Percentiles rank a stretch among this genome's conserved stretches.
Evolutionary conservation across 2,329 filamentous ascomycete genomes (phyloP).

Genomic region (Colletotrichum viniferum): DNA sequence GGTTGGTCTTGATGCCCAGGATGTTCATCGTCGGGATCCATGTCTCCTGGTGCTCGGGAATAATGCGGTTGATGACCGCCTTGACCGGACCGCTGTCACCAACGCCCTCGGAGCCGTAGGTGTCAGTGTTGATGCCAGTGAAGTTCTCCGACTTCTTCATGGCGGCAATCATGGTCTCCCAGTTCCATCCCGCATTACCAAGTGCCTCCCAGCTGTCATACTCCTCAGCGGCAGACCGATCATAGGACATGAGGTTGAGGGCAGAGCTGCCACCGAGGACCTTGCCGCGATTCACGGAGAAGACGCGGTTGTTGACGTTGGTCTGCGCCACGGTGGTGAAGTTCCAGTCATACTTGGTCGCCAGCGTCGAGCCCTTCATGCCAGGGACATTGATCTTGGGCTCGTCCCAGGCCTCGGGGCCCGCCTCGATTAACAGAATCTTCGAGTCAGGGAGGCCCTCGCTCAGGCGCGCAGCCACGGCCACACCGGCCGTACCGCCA

Average conservation of each 20-base stretch:
- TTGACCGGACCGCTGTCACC: constrained; percentile 28
- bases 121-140: constrained; percentile 24
- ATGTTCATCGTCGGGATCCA: constrained; percentile 50
- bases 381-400: constrained; percentile 31
- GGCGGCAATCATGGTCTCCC: constrained; percentile 36
- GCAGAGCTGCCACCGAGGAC: constrained; percentile 50
- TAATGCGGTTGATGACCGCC: constrained; percentile 41
- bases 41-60: constrained; percentile 44
- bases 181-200: constrained; percentile 40
- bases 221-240: constrained; percentile 32
- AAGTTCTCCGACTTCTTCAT: constrained; percentile 34
- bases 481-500: constrained; percentile 37
- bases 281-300: constrained; percentile 45
- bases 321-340: constrained; percentile 44
- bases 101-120: constrained; percentile 22
- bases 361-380: constrained; percentile 27
- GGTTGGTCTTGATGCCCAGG: constrained; percentile 43
- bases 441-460: constrained; percentile 23
- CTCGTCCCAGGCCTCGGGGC: constrained; percentile 27
- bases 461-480: constrained; percentile 32
- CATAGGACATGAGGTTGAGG: constrained; percentile 46
- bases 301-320: constrained; percentile 38
- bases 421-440: constrained; percentile 36
- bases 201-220: constrained; percentile 38
- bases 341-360: constrained; percentile 37